These are phyloP conservation scores for Geopyxis carbonaria DNA, from an alignment of 495 filamentous ascomycete species.

Conservation along the genomic window DNA sequence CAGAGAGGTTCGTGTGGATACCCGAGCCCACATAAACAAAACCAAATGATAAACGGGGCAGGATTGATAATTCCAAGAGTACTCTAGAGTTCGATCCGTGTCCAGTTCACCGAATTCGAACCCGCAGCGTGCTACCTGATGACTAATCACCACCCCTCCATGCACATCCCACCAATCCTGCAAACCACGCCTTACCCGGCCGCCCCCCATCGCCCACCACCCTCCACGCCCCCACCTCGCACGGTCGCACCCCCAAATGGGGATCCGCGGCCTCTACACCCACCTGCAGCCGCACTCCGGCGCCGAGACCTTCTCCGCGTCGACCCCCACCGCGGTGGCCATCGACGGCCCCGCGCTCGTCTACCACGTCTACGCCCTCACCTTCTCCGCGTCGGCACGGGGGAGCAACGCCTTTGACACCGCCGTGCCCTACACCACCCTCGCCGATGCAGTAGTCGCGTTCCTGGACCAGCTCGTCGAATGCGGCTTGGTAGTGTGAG, in stretches of 20 bases:
- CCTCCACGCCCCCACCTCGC: too few species aligned
- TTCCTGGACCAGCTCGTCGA: constrained; percentile 45
- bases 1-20: too few species aligned
- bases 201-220: too few species aligned
- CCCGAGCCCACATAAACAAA: too few species aligned
- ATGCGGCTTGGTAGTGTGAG: constrained; percentile 36
- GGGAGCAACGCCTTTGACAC: constrained; percentile 32
- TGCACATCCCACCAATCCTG: too few species aligned
- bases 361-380: constrained; percentile 46
- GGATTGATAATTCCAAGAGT: too few species aligned
- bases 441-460: constrained; percentile 42
- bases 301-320: constrained; percentile 29
- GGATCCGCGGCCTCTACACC: constrained; percentile 46
- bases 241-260: constrained; percentile 45
- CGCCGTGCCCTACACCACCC: constrained; percentile 42
- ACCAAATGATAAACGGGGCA: too few species aligned
- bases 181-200: too few species aligned
- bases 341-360: constrained; percentile 66
- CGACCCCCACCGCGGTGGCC: constrained; percentile 30
- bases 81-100: too few species aligned
- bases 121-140: too few species aligned
- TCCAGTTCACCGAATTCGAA: too few species aligned
- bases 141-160: too few species aligned
- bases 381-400: constrained; percentile 28
- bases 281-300: constrained; percentile 43